Percentiles rank a stretch among this genome's conserved stretches.
phyloP scores from a whole-genome alignment of 768 basidiomycete genomes.

The Pleurotus sapidus region DNA sequence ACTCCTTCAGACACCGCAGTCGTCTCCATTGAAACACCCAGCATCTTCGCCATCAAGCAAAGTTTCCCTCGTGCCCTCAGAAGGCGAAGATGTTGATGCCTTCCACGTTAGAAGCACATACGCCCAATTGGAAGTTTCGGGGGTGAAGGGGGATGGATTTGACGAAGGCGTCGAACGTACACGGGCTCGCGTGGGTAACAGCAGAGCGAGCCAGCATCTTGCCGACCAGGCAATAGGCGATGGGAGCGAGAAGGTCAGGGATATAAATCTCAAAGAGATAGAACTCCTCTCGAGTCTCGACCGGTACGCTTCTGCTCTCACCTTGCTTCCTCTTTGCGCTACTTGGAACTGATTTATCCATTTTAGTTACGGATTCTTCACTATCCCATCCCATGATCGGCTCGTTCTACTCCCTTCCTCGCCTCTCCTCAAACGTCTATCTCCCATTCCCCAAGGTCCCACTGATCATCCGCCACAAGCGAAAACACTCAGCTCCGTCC shows the following conservation, averaged over 20 bases:
- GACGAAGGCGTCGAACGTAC: slow-evolving; percentile 95
- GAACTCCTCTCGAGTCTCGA: slow-evolving; percentile 77
- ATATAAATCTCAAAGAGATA: slow-evolving; percentile 72
- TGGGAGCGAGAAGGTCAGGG: slow-evolving; percentile 58
- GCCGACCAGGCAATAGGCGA: slow-evolving; percentile 55
- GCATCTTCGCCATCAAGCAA: slow-evolving; percentile 40
- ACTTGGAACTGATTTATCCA: slow-evolving; percentile 3
- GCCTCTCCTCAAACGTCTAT: slow-evolving; percentile 59
- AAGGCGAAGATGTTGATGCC: slow-evolving; percentile 78
- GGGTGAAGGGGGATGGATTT: slow-evolving; percentile 94
- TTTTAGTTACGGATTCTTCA: slow-evolving; percentile 89
- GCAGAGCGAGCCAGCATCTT: slow-evolving; percentile 55
- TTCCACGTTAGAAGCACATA: slow-evolving; percentile 86
- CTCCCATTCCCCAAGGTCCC: slow-evolving; percentile 41
- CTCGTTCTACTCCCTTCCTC: slow-evolving; percentile 66
- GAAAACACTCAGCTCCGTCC: slow-evolving; percentile 42
- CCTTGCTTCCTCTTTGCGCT: slow-evolving; percentile 12
- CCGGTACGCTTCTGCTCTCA: slow-evolving; percentile 52
- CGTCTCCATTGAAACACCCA: slow-evolving; percentile 36
- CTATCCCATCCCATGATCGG: slow-evolving; percentile 78
- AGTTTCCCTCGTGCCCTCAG: slow-evolving; percentile 64
- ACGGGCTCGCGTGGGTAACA: slow-evolving; percentile 61
- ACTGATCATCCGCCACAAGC: slow-evolving; percentile 43
- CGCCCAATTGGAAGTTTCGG: slow-evolving; percentile 82
- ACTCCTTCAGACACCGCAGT: slow-evolving; percentile 18